These are phyloP conservation scores for Microstegium vimineum DNA, from an alignment of 176 grass and related monocot species.

Conservation along the genomic window DNA sequence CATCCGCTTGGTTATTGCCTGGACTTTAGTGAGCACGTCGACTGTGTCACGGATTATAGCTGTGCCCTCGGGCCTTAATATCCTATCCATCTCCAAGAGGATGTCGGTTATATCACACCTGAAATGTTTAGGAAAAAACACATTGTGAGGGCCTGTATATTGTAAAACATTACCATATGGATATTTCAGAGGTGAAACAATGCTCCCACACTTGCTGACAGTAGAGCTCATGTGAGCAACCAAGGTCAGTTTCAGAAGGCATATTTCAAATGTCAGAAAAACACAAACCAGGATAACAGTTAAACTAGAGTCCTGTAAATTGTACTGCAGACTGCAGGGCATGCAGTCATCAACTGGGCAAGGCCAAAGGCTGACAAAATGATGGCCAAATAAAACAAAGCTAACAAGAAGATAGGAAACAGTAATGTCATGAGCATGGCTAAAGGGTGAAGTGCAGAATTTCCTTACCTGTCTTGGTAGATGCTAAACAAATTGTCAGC, in stretches of 20 bases:
- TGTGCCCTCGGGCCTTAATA: conserved; percentile 82
- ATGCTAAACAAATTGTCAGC: conserved; percentile 89
- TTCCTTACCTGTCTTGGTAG: conserved; percentile 82
- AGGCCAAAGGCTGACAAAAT: background rate
- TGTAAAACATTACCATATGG: background rate
- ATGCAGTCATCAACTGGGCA: background rate
- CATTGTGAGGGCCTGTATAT: background rate
- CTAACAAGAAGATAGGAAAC: background rate
- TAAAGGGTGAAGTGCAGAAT: background rate
- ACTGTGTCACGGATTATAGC: conserved; percentile 80
- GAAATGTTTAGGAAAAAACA: conserved; percentile 18
- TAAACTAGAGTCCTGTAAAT: background rate
- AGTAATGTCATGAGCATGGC: background rate
- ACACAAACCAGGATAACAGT: background rate
- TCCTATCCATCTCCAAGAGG: conserved; percentile 98
- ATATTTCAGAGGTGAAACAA: background rate
- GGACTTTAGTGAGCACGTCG: conserved; percentile 84
- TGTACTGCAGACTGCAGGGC: background rate
- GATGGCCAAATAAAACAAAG: background rate
- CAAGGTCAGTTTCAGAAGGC: background rate
- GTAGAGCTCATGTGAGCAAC: background rate
- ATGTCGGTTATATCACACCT: conserved; percentile 91
- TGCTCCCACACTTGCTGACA: background rate
- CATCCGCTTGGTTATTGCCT: conserved; percentile 65
- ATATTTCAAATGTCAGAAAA: background rate